Base-by-base conservation (phyloP, 345 rosid species). In the Citrus inodora region DNA sequence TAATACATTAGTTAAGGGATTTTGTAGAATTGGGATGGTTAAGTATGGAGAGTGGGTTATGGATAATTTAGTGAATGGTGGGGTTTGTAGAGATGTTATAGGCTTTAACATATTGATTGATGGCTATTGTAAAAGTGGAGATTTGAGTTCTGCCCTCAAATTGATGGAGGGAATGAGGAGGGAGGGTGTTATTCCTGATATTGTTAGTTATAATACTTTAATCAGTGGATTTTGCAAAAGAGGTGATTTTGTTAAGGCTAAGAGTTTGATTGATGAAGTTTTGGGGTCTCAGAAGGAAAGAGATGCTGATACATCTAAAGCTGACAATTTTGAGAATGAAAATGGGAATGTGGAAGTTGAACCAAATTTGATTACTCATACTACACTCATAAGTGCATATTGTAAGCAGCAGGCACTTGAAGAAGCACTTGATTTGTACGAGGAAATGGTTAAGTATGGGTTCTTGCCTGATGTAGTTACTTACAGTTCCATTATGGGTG, bases 1-100 rank as follows among this genome's bases (percentile, higher is more conserved):
- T 83, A 90, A 92, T 74, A 89, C 85, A 80, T 80, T 94, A 85
- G 86, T 91, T 73, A 84, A 96, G 79, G 99, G 98, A 70, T 94
- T 89, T 83, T 91, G 95, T 86, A 76, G 83, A 74, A 76, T 87
- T 70, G 92, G 94, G 53, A 76, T 86, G 80, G 82, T 86, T 56
- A 78, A 80, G 27, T 83, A 88, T 77, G 93, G 89, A 4, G 93
- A 89, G 67, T 81, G 83, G 89, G 82, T 89, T 71, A 79, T 80
- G 93, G 82, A 84, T 78, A 86, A 78, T 83, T 87, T 90, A 82
- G 79, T 17, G 25, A 35, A 40, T 17, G 84, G 90, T 62, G 92
- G 92, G 58, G 73, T 84, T 70, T 63, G 59, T 76, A 85, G 80
- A 82, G 88, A 90, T 78, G 83, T 87, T 68, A 64, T 89, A 60